These are phyloP conservation scores for Syzygium grande DNA, from an alignment of 345 rosid species.

Conservation along the genomic window DNA sequence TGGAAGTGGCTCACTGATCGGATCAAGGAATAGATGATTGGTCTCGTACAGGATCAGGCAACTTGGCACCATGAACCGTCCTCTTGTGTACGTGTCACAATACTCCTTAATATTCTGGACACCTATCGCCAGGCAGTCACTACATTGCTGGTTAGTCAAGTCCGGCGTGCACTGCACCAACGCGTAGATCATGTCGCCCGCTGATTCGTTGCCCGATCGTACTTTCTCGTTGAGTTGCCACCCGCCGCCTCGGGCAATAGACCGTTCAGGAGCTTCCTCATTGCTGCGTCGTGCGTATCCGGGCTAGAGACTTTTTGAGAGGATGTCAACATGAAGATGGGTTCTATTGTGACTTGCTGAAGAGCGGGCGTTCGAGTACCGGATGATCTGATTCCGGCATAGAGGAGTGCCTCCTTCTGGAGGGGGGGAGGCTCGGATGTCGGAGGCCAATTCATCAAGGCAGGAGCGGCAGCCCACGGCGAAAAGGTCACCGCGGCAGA, in stretches of 20 bases:
- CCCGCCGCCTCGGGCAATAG: neutral
- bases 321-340: fast-evolving
- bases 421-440: neutral
- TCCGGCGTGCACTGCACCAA: conserved; percentile 40
- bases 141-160: conserved; percentile 7
- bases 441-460: neutral
- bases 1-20: neutral
- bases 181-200: conserved; percentile 8
- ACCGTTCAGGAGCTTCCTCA: neutral
- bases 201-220: conserved; percentile 15
- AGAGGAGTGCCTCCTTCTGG: neutral
- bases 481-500: neutral
- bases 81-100: neutral
- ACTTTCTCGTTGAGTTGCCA: conserved; percentile 24
- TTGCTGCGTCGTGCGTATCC: neutral
- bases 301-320: neutral
- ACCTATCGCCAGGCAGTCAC: neutral
- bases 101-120: fast-evolving
- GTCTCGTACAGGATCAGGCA: neutral
- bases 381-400: neutral
- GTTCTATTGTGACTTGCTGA: fast-evolving
- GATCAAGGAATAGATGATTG: neutral
- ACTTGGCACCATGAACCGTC: neutral
- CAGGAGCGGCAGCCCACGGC: neutral
- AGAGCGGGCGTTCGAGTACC: neutral